A percentile compares a stretch with the other conserved stretches of the same genome.
Evolutionary conservation across 495 filamentous ascomycete species (phyloP).

Genomic region (Hypoxylon subgilvum): DNA sequence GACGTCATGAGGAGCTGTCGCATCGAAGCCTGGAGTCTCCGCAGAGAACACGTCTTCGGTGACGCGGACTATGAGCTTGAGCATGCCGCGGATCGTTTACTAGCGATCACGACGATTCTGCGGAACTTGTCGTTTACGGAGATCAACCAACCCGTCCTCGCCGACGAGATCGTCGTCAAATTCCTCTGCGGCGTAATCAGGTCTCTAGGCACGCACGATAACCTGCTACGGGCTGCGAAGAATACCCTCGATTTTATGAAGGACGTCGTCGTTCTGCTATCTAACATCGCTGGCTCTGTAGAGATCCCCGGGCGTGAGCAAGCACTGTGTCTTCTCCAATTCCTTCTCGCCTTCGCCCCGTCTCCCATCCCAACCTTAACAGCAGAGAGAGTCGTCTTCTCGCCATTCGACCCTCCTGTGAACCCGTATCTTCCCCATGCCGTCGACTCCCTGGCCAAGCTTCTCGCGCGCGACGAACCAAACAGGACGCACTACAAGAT

Average conservation of each 20-base stretch:
- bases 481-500: constrained; percentile 81
- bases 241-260: constrained; percentile 97
- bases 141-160: constrained; percentile 72
- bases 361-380: constrained; percentile 62
- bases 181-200: constrained; percentile 82
- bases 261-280: constrained; percentile 85
- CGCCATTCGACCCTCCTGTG: constrained; percentile 75
- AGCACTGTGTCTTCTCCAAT: constrained; percentile 82
- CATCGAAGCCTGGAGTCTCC: constrained; percentile 69
- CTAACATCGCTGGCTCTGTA: constrained; percentile 81
- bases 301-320: constrained; percentile 88
- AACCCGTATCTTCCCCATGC: constrained; percentile 91
- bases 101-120: constrained; percentile 90
- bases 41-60: constrained; percentile 74
- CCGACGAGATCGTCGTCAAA: constrained; percentile 74
- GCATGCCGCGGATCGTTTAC: constrained; percentile 80
- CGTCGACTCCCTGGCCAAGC: constrained; percentile 86
- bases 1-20: constrained; percentile 80
- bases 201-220: constrained; percentile 86
- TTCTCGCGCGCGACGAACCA: constrained; percentile 91
- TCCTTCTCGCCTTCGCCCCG: constrained; percentile 89
- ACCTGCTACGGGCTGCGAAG: constrained; percentile 75
- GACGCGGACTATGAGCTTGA: constrained; percentile 82
- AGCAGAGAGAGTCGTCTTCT: constrained; percentile 71
- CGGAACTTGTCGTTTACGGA: constrained; percentile 90